Percentiles rank a stretch among this genome's conserved stretches.
Evolutionary conservation across 768 basidiomycete species (phyloP).

Genomic region (Lentinula aciculospora): DNA sequence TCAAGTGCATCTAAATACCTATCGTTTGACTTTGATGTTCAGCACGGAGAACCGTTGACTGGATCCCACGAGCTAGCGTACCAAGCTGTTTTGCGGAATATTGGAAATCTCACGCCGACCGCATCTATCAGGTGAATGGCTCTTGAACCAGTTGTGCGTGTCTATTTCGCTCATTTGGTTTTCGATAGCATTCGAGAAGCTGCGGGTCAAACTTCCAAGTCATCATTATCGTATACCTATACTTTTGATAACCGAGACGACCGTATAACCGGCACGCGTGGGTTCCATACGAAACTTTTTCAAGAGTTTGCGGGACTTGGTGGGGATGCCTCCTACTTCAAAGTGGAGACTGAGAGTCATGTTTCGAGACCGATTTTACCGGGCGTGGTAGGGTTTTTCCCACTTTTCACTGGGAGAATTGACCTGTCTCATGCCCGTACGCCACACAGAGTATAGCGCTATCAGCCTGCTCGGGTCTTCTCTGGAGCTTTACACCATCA

Average conservation of each 20-base stretch:
- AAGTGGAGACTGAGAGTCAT: slow-evolving; percentile 63
- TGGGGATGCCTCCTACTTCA: slow-evolving; percentile 74
- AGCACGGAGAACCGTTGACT: slow-evolving; percentile 30
- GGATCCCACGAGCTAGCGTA: slow-evolving; percentile 80
- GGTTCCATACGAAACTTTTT: slow-evolving; percentile 54
- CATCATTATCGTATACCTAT: slow-evolving; percentile 76
- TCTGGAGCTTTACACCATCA: slow-evolving; percentile 49
- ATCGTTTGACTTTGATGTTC: slow-evolving; percentile 10
- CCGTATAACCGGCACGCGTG: slow-evolving; percentile 53
- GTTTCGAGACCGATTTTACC: slow-evolving; percentile 50
- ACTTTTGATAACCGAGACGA: slow-evolving; percentile 71
- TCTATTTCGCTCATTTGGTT: too few relatives aligned
- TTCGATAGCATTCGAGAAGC: slow-evolving; percentile 83
- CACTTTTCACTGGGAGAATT: not conserved
- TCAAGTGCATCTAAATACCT: slow-evolving; percentile 10
- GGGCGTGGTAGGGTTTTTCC: slow-evolving; percentile 46
- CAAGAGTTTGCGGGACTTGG: slow-evolving; percentile 78
- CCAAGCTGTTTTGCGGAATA: slow-evolving; percentile 73
- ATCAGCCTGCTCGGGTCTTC: slow-evolving; percentile 62
- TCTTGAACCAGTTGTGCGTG: too few relatives aligned
- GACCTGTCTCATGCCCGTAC: not conserved
- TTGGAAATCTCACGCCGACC: slow-evolving; percentile 62
- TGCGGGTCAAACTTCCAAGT: slow-evolving; percentile 79
- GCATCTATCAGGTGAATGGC: slow-evolving; percentile 77
- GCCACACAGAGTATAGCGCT: slow-evolving; percentile 68